Conservation (phyloP, 2,329 filamentous ascomycete species). For the Xylaria multiplex region DNA sequence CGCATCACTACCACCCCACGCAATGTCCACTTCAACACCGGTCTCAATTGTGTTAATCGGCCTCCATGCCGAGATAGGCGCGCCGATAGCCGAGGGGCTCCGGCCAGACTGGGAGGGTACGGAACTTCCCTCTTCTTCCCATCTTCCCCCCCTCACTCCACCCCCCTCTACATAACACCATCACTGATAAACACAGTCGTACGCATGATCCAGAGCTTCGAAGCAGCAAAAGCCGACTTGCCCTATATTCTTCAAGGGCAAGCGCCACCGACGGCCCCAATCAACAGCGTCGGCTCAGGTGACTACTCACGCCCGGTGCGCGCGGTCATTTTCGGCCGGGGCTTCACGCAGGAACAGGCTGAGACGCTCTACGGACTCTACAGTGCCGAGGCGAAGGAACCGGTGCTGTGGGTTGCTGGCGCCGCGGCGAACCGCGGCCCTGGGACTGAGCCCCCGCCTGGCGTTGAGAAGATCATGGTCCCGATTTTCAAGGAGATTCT, state of each 20-base stretch:
- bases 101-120: slow-evolving; percentile 37
- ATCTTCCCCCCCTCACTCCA: neutral
- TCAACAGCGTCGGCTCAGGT: slow-evolving; percentile 33
- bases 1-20: neutral
- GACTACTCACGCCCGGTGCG: slow-evolving; percentile 17
- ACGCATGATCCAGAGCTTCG: slow-evolving; percentile 35
- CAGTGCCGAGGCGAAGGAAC: neutral
- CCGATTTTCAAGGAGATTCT: neutral
- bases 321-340: slow-evolving; percentile 35
- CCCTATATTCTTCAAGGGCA: slow-evolving; percentile 32
- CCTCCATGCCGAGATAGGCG: slow-evolving; percentile 34
- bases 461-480: slow-evolving; percentile 11
- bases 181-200: slow-evolving; percentile 28
- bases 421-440: slow-evolving; percentile 10
- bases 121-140: neutral
- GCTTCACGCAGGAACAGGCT: slow-evolving; percentile 34
- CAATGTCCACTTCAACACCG: slow-evolving; percentile 27
- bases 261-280: slow-evolving; percentile 17
- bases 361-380: slow-evolving; percentile 16
- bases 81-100: slow-evolving; percentile 28
- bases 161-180: neutral
- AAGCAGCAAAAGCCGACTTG: slow-evolving; percentile 28
- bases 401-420: slow-evolving; percentile 30
- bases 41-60: slow-evolving; percentile 37
- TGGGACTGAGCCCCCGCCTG: slow-evolving; percentile 15